Conservation (phyloP, 257 asterid genomes). For the Solanum arcanum region DNA sequence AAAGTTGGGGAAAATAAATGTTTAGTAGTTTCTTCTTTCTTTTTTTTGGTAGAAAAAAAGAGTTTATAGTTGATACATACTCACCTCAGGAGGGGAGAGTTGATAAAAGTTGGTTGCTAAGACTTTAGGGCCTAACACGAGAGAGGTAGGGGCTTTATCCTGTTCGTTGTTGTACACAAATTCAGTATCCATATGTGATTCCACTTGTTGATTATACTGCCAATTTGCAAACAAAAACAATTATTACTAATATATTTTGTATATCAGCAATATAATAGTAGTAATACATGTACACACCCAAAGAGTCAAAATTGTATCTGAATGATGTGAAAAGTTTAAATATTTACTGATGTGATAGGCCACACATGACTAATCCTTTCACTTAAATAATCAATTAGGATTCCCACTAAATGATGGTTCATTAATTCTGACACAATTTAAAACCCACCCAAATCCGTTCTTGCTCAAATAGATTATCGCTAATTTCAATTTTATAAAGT, state of each 20-base stretch:
- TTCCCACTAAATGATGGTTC: too few relatives aligned
- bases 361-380: too few relatives aligned
- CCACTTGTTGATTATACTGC: constrained; percentile 10
- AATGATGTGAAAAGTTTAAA: too few relatives aligned
- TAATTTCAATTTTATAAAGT: too few relatives aligned
- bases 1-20: neutral
- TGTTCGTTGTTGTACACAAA: constrained; percentile 4
- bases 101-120: constrained; percentile 22
- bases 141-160: constrained; percentile 17
- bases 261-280: neutral
- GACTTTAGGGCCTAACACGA: constrained; percentile 20
- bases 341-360: too few relatives aligned
- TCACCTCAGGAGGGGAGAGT: constrained; percentile 33
- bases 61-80: neutral
- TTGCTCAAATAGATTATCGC: too few relatives aligned
- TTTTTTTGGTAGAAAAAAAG: too few relatives aligned
- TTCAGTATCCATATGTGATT: constrained; percentile 13
- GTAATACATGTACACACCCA: neutral
- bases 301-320: too few relatives aligned
- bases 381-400: too few relatives aligned
- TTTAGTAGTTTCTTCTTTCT: neutral
- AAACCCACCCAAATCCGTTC: too few relatives aligned
- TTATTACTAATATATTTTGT: neutral
- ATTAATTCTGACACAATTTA: too few relatives aligned
- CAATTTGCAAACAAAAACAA: neutral